A percentile compares a stretch with the other conserved stretches of the same genome.
Conservation (phyloP, 1,284 basidiomycete species). For the Mixia osmundae region DNA sequence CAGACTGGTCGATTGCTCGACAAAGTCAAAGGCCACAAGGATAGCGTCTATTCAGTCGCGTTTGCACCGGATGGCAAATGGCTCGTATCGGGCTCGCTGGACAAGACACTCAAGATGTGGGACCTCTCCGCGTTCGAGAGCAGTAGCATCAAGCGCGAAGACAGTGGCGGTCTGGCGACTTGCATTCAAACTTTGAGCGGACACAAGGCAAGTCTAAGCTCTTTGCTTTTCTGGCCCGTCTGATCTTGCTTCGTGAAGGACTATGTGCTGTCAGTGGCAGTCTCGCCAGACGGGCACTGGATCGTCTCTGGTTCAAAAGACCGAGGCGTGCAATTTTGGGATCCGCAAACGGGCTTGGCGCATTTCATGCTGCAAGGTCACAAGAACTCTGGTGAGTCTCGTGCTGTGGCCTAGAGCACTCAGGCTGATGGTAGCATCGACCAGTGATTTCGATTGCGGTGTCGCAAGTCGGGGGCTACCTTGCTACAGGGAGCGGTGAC, state of each 20-base stretch:
- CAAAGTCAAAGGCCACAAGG: conserved; percentile 50
- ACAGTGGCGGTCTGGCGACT: conserved; percentile 17
- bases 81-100: conserved; percentile 58
- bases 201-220: conserved; percentile 40
- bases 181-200: conserved; percentile 59
- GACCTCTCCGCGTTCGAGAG: conserved; percentile 35
- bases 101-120: conserved; percentile 73
- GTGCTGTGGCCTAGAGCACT: conserved; percentile 2
- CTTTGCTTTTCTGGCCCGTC: not conserved
- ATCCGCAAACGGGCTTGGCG: conserved; percentile 42
- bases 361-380: conserved; percentile 73
- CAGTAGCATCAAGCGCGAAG: conserved; percentile 12
- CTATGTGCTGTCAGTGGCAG: conserved; percentile 53
- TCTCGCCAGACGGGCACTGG: conserved; percentile 63
- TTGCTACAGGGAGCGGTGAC: conserved; percentile 73
- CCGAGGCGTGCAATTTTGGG: conserved; percentile 67
- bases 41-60: conserved; percentile 61
- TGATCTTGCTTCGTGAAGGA: conserved; percentile 27
- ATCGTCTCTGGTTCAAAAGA: conserved; percentile 80
- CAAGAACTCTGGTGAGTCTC: conserved; percentile 46
- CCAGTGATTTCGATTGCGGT: conserved; percentile 63
- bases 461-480: conserved; percentile 42
- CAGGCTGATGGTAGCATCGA: conserved; percentile 2
- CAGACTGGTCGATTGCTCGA: conserved; percentile 44
- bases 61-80: conserved; percentile 59